phyloP scores from a whole-genome alignment of 192 early-diverging fungal species.

The Entomortierella beljakovae region DNA sequence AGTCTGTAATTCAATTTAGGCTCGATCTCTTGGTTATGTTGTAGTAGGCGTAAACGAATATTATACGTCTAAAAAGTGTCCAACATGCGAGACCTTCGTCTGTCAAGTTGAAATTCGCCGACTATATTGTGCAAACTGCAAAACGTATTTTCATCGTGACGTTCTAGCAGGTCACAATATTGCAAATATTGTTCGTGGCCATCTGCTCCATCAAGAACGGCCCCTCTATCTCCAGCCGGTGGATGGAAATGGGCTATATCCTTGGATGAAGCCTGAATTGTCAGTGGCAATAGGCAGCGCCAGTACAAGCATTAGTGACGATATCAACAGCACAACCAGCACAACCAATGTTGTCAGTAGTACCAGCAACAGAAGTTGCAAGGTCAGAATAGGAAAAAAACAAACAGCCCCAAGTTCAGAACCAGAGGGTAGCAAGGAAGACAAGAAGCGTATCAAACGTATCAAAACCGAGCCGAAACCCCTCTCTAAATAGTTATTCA shows the following conservation, averaged over 20 bases:
- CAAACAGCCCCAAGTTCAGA: no score
- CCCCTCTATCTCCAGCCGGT: neutral
- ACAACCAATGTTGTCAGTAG: no score
- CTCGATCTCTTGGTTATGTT: neutral
- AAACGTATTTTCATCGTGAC: neutral
- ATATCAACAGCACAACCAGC: no score
- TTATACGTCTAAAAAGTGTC: constrained; percentile 2
- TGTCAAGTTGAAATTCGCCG: neutral
- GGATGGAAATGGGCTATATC: neutral
- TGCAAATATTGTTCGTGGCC: neutral
- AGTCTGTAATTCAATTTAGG: neutral
- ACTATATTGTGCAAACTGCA: neutral
- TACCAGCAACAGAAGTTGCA: no score
- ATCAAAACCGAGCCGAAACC: no score
- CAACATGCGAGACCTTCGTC: neutral
- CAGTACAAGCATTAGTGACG: no score
- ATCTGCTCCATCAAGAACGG: neutral
- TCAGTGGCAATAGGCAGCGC: no score
- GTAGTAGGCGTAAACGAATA: neutral
- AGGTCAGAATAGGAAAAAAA: no score
- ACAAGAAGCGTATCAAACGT: no score
- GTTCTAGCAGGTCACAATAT: neutral
- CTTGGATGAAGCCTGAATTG: constrained; percentile 8
- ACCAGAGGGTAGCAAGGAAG: no score
- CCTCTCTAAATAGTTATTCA: no score